These are phyloP conservation scores for Leptographium galeiforme DNA, from an alignment of 2,329 filamentous ascomycete genomes.

Conservation along the genomic window DNA sequence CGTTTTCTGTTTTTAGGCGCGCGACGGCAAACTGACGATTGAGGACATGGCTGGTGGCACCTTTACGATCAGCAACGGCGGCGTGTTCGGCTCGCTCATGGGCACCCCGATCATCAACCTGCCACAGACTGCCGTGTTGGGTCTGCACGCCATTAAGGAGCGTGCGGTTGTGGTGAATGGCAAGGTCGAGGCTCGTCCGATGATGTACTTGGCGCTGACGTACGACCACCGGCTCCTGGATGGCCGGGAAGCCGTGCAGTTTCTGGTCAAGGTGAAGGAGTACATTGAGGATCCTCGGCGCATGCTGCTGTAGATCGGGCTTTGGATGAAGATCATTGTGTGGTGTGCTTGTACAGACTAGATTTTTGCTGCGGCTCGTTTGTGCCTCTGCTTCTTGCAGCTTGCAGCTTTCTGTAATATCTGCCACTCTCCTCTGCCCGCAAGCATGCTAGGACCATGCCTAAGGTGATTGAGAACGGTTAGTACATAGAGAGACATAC, in stretches of 20 bases:
- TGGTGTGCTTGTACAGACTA: not conserved
- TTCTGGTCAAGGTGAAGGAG: constrained; percentile 94
- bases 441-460: not conserved
- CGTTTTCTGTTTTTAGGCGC: constrained; percentile 45
- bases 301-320: constrained; percentile 54
- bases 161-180: constrained; percentile 80
- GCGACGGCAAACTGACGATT: constrained; percentile 91
- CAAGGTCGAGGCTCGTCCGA: constrained; percentile 91
- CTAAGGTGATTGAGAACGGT: not conserved
- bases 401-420: not conserved
- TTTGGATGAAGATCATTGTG: not conserved
- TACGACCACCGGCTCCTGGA: constrained; percentile 96
- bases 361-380: not conserved
- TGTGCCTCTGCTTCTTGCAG: not conserved
- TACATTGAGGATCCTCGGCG: constrained; percentile 90
- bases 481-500: constrained; percentile 30
- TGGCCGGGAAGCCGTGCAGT: constrained; percentile 88
- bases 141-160: constrained; percentile 94
- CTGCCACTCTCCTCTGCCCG: not conserved
- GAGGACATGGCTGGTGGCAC: constrained; percentile 98
- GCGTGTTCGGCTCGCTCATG: constrained; percentile 94
- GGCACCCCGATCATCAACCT: constrained; percentile 98
- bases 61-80: constrained; percentile 95
- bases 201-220: constrained; percentile 98
- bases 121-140: constrained; percentile 82